phyloP scores from a whole-genome alignment of 1,284 basidiomycete genomes.

The Apiotrichum gamsii region DNA sequence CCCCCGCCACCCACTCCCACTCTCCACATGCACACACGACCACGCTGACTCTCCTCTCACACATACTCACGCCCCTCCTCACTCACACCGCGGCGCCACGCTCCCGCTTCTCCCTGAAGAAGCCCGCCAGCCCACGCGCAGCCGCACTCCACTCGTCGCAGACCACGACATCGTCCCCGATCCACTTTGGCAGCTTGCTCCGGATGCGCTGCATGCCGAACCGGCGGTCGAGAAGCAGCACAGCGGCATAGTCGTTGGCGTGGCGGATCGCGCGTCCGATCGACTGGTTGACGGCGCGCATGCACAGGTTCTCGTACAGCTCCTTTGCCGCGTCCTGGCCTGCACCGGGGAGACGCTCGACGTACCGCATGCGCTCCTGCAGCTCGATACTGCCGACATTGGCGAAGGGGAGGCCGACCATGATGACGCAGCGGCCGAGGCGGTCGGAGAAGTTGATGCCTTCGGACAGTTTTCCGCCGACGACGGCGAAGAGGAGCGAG shows the following conservation, averaged over 20 bases:
- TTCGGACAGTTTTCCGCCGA: conserved; percentile 75
- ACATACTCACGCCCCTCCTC: no score
- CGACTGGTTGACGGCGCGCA: conserved; percentile 94
- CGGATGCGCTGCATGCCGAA: conserved; percentile 64
- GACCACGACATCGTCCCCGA: conserved; percentile 59
- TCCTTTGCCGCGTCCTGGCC: conserved; percentile 70
- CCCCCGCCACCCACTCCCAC: no score
- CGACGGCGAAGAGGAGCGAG: conserved; percentile 3
- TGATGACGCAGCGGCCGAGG: conserved; percentile 78
- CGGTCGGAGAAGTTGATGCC: conserved; percentile 89
- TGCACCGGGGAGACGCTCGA: conserved; percentile 51
- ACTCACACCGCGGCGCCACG: no score
- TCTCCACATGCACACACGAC: no score
- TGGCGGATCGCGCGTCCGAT: conserved; percentile 91
- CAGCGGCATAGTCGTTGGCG: conserved; percentile 73
- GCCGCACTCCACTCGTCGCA: conserved; percentile 67
- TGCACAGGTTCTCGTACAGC: conserved; percentile 87
- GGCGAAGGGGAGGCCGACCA: conserved; percentile 89
- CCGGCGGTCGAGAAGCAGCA: conserved; percentile 73
- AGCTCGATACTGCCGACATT: conserved; percentile 86
- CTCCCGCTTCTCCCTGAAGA: conserved; percentile 53
- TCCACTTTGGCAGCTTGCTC: conserved; percentile 80
- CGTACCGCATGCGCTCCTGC: conserved; percentile 83
- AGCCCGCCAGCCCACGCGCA: conserved; percentile 62
- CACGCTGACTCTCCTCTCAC: no score